Evolutionary conservation across 1,284 basidiomycete genomes (phyloP).

Genomic region (Ceratobasidium sp.): DNA sequence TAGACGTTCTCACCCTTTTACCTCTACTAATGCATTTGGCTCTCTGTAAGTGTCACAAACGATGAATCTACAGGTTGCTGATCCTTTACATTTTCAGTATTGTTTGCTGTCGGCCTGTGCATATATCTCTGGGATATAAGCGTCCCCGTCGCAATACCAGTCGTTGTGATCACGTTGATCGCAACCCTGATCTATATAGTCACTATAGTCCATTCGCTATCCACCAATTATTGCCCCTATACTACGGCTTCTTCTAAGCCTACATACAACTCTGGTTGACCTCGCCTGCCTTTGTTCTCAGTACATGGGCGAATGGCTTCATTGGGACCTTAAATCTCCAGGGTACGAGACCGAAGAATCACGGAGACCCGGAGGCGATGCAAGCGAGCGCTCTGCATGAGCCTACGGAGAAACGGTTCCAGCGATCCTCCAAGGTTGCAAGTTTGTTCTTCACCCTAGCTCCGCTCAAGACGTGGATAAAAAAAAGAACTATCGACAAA

Average conservation of each 20-base stretch:
- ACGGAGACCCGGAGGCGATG: too few species aligned
- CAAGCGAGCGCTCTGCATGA: too few species aligned
- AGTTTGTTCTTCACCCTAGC: too few species aligned
- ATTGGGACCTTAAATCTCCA: too few species aligned
- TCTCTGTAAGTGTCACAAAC: background rate
- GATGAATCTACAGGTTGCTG: background rate
- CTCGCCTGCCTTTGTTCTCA: too few species aligned
- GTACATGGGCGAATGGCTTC: too few species aligned
- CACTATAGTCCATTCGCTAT: background rate
- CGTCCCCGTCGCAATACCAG: background rate
- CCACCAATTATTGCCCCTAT: background rate
- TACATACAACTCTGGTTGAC: too few species aligned
- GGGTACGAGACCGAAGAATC: too few species aligned
- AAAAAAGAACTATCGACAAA: too few species aligned
- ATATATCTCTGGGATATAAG: conserved; percentile 16
- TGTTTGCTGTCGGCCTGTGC: conserved; percentile 16
- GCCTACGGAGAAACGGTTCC: too few species aligned
- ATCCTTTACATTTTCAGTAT: background rate
- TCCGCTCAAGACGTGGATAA: too few species aligned
- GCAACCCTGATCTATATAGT: background rate
- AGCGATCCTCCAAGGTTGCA: too few species aligned
- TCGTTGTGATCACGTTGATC: background rate
- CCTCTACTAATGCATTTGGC: conserved; percentile 12
- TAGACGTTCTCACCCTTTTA: background rate
- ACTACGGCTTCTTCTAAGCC: background rate